Conservation (phyloP, 257 asterid genomes). For the Voacanga thouarsii region DNA sequence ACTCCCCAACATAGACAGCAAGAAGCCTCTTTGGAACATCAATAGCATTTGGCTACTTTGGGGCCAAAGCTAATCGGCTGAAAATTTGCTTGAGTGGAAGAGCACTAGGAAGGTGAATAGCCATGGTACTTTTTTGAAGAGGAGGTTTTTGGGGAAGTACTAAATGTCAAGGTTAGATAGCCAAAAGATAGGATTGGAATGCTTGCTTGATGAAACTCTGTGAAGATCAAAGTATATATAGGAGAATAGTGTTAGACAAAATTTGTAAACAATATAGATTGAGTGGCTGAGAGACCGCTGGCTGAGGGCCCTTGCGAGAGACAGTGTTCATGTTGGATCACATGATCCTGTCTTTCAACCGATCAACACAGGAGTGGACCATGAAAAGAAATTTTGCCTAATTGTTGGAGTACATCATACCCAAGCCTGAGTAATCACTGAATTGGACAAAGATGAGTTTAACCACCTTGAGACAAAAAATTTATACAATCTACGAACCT, state of each 20-base stretch:
- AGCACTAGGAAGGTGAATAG: slow-evolving; percentile 10
- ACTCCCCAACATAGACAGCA: slow-evolving; percentile 36
- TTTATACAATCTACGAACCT: too few relatives aligned
- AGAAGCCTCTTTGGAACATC: slow-evolving; percentile 28
- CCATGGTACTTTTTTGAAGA: background rate
- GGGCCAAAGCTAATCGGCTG: background rate
- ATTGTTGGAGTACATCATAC: slow-evolving; percentile 3
- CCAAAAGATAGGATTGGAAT: background rate
- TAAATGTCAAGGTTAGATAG: background rate
- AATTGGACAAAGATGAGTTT: too few relatives aligned
- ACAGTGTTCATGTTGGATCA: slow-evolving; percentile 4
- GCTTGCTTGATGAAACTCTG: background rate
- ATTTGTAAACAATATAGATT: background rate
- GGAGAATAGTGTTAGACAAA: background rate
- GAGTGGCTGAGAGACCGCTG: slow-evolving; percentile 4
- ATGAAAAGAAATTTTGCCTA: background rate
- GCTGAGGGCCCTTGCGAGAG: background rate
- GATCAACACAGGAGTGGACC: background rate
- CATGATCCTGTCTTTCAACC: slow-evolving; percentile 16
- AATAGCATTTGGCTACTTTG: background rate
- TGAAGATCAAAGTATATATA: background rate
- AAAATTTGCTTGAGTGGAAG: slow-evolving; percentile 8
- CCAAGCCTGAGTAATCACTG: background rate
- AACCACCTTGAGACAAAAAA: too few relatives aligned
- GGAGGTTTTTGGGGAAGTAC: background rate